Evolutionary conservation across 2,329 filamentous ascomycete species (phyloP), one percentile per base, ranked within the genome.

Genomic region (Apiospora marii): DNA sequence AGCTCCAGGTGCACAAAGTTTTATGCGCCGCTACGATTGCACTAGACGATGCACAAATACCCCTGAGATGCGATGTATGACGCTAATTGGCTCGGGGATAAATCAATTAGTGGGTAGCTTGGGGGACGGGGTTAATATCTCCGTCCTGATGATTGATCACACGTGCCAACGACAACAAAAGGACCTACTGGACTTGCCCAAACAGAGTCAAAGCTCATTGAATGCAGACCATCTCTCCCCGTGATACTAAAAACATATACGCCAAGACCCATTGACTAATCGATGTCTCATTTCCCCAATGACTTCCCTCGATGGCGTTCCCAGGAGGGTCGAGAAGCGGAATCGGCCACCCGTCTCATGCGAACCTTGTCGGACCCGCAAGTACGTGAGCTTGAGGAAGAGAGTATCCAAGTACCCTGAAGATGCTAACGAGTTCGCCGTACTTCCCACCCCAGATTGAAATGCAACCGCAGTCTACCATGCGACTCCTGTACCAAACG

Each of bases 311-410:
- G 74, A 75, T 46, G 27, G 58, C 24, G 51, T 30, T 3, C 27
- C 41, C 64, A 58, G 69, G 49, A 79, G 75, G 34, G 68, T 78
- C 3, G 81, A 82, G 68, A 83, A 82, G 71, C 75, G 81, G 5
- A 81, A 81, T 24, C 74, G 81, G 8, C 80, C 79, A 10, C 81
- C 81, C 3, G 77, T 79, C 19, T 82, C 81, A 1, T 83, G 81
- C 48, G 80, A 82, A 72, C 79, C 77, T 3, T 83, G 81, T 68
- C 79, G 81, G 16, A 72, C 74, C 5, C 78, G 80, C 68, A 82
- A 82, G 80, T 82, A 68, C 58, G 77, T 74, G 30, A 51, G 7
- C 22, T 37, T 37, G 58, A n/a, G 6, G 6, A n/a, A n/a, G 8
- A 41, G 10, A 41, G 37, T 41, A 41, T 19, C 7, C 10, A 2